Evolutionary conservation across 129 eudicot genomes (phyloP), one percentile per base, ranked within the genome.

Genomic region (Tagetes patula): DNA sequence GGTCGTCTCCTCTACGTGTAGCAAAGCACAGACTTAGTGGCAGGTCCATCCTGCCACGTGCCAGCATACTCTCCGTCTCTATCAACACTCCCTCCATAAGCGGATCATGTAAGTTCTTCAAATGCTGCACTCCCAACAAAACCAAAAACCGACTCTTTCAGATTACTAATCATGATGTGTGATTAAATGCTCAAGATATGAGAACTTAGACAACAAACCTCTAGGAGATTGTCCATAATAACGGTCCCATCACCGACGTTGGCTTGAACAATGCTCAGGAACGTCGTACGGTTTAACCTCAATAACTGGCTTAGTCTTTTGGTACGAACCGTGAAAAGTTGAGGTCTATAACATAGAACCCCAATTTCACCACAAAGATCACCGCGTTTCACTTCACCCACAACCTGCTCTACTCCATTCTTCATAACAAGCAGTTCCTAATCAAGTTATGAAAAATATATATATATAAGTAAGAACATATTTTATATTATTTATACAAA

Each of bases 21-120:
- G 98, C 96, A 80, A 93, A 93, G 70, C 98, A 90, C 27, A 90
- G 83, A 72, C 90, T 93, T 59, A 93, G 80, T 39, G 98, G 98
- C 65, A 93, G 75, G 71, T 93, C 98, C 90, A 93, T 79, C 82
- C 95, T 83, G 38, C 98, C 98, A 54, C 85, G 86, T 52, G 88
- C 88, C 74, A 91, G 45, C 96, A 83, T 81, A 62, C 82, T 82
- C 69, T 92, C 94, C 2, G 83, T 82, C 47, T 92, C 97, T 31
- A 36, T 42, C 70, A 86, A 78, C 48, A 91, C 82, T 9, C 77
- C 69, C 41, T 81, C 79, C 90, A 85, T 91, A 81, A 74, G 34
- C 1, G 92, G 90, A 59, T 89, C 94, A 27, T 62, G 47, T 8
- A 32, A 72, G 67, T 84, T 87, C 76, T 89, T 83, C 87, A 88